Evolutionary conservation across 164 flowering plant genomes (phyloP), one percentile per base, ranked within the genome.

Genomic region (Macadamia tetraphylla): DNA sequence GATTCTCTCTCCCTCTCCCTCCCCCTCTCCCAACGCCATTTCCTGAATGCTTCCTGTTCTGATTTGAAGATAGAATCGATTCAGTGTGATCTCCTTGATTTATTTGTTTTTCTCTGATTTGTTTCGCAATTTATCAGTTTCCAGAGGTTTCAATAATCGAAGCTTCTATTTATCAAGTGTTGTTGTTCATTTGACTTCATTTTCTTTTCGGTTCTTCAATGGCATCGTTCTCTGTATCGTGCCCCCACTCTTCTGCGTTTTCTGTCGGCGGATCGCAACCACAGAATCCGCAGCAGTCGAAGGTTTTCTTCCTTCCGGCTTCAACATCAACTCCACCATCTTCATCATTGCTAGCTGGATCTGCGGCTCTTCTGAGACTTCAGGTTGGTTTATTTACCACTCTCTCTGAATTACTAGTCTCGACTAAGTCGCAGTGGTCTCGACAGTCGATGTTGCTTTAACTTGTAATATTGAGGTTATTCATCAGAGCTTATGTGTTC

Each of bases 191-290:
- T 46, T 46, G 9, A 11, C 7, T 46, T 4, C 51, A 46, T 46
- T 46, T 46, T 46, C 51, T 35, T 9, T 4, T 46, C 51, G 51
- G 51, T 42, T 63, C 5, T 10, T 32, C 67, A 9, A 74, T 74
- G 80, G 73, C 75, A 51, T 64, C 77, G 4, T 71, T 77, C 63
- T 70, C 71, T n/a, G 74, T 73, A 59, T 62, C 74, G 31, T 69
- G 74, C 70, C 76, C 79, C 44, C 73, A 76, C 46, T 52, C 71
- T 42, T 60, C 75, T 15, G 59, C 69, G 30, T 60, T 62, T 59
- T 57, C 56, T 65, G 52, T 52, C 29, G 42, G 55, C 42, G 58
- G 55, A 29, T 9, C 64, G 35, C 40, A 35, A 63, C 23, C 6
- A 18, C 64, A 18, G 60, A 69, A 62, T 52, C 49, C 55, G 5